Conservation (phyloP, 352 stramenopile species). For the Phytophthora macrochlamydospora region DNA sequence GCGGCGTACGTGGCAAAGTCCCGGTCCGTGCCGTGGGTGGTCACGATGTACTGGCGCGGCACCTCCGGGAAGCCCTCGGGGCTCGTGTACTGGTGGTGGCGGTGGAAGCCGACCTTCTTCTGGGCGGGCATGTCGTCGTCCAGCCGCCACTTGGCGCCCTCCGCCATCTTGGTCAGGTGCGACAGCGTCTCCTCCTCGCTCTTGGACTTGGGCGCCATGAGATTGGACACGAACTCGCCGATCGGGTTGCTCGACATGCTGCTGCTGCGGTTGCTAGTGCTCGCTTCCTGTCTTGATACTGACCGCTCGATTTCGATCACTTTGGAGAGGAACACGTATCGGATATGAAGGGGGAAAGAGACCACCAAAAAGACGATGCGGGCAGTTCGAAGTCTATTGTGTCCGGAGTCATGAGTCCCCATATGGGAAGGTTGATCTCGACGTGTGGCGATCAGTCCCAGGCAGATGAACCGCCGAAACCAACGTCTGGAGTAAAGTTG, state of each 20-base stretch:
- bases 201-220: conserved; percentile 64
- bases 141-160: conserved; percentile 72
- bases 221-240: conserved; percentile 67
- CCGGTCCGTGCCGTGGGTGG: conserved; percentile 68
- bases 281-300: conserved; percentile 8
- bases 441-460: conserved; percentile 55
- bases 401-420: neutral
- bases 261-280: conserved; percentile 5
- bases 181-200: conserved; percentile 47
- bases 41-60: conserved; percentile 73
- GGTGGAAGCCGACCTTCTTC: conserved; percentile 67
- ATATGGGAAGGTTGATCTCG: no score
- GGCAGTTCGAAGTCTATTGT: conserved; percentile 21
- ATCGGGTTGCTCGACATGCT: conserved; percentile 74
- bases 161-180: conserved; percentile 54
- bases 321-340: conserved; percentile 1
- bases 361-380: conserved; percentile 16
- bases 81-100: conserved; percentile 60
- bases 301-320: conserved; percentile 25
- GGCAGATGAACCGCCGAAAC: conserved; percentile 68
- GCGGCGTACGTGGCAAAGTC: conserved; percentile 83
- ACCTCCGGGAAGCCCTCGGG: conserved; percentile 75
- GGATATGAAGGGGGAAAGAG: conserved; percentile 8
- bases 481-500: conserved; percentile 68
- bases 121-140: conserved; percentile 61